Conservation (phyloP, 768 basidiomycete species). For the Serendipita sp. region DNA sequence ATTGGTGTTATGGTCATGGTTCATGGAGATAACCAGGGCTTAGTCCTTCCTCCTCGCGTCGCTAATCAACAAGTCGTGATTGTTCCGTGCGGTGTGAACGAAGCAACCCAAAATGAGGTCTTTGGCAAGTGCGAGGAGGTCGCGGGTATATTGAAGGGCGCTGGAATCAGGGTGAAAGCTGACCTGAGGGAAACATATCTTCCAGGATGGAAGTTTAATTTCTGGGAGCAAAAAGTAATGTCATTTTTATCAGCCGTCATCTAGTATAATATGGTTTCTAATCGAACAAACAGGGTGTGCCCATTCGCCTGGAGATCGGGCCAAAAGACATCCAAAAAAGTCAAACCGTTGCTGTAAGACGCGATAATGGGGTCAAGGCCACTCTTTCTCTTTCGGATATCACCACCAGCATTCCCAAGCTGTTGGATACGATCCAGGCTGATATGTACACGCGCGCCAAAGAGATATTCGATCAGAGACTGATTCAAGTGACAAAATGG, state of each 20-base stretch:
- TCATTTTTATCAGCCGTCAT: background rate
- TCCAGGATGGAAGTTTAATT: slow-evolving; percentile 97
- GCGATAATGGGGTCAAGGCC: slow-evolving; percentile 51
- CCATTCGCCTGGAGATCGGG: slow-evolving; percentile 91
- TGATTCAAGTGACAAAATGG: slow-evolving; percentile 71
- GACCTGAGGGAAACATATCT: slow-evolving; percentile 93
- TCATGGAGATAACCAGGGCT: slow-evolving; percentile 92
- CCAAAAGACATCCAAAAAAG: slow-evolving; percentile 76
- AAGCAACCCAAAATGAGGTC: slow-evolving; percentile 60
- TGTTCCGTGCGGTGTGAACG: slow-evolving; percentile 89
- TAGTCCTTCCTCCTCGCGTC: slow-evolving; percentile 93
- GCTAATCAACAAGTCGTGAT: slow-evolving; percentile 83
- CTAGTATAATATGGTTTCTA: background rate
- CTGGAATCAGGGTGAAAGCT: slow-evolving; percentile 67
- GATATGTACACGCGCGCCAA: slow-evolving; percentile 79
- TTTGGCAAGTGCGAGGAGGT: slow-evolving; percentile 64
- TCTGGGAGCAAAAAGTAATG: slow-evolving; percentile 92
- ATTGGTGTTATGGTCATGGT: slow-evolving; percentile 99
- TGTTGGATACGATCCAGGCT: slow-evolving; percentile 73
- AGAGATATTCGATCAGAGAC: slow-evolving; percentile 46
- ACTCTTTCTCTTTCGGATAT: slow-evolving; percentile 36
- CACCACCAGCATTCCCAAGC: slow-evolving; percentile 31
- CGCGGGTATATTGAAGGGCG: slow-evolving; percentile 51
- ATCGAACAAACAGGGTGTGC: slow-evolving; percentile 53
- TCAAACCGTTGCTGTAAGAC: slow-evolving; percentile 71